Conservation (phyloP, 2,329 filamentous ascomycete genomes). For the Akanthomyces dipterigenus region DNA sequence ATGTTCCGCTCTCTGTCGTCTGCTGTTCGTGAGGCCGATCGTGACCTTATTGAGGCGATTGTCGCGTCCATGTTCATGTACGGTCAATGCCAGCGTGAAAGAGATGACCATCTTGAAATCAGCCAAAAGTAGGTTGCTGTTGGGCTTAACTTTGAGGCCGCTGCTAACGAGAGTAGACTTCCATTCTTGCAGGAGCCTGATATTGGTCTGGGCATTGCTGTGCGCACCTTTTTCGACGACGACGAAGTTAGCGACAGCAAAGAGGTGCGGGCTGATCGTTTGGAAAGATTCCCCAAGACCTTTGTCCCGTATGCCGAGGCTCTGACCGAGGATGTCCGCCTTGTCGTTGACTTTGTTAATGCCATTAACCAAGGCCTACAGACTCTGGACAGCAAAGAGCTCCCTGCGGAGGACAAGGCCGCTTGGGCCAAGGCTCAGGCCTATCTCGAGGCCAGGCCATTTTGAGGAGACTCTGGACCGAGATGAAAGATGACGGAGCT, state of each 20-base stretch:
- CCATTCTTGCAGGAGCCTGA: constrained; percentile 66
- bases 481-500: neutral
- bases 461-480: constrained; percentile 20
- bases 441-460: constrained; percentile 42
- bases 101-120: constrained; percentile 60
- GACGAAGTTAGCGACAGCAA: constrained; percentile 51
- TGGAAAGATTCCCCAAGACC: constrained; percentile 42
- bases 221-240: constrained; percentile 74
- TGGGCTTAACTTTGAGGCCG: constrained; percentile 10
- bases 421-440: constrained; percentile 49
- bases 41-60: constrained; percentile 79
- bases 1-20: constrained; percentile 79
- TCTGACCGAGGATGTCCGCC: constrained; percentile 52
- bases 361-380: constrained; percentile 53
- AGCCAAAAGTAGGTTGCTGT: constrained; percentile 56
- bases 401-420: constrained; percentile 39
- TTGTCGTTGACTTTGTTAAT: constrained; percentile 51
- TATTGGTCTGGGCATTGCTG: constrained; percentile 69
- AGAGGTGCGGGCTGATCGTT: constrained; percentile 38
- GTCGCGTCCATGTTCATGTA: constrained; percentile 74
- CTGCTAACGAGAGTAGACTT: constrained; percentile 35
- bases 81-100: constrained; percentile 67
- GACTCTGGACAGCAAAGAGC: constrained; percentile 41
- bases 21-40: constrained; percentile 68
- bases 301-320: constrained; percentile 54